Conservation (phyloP, 2,329 filamentous ascomycete genomes). For the Ustilaginoidea virens region DNA sequence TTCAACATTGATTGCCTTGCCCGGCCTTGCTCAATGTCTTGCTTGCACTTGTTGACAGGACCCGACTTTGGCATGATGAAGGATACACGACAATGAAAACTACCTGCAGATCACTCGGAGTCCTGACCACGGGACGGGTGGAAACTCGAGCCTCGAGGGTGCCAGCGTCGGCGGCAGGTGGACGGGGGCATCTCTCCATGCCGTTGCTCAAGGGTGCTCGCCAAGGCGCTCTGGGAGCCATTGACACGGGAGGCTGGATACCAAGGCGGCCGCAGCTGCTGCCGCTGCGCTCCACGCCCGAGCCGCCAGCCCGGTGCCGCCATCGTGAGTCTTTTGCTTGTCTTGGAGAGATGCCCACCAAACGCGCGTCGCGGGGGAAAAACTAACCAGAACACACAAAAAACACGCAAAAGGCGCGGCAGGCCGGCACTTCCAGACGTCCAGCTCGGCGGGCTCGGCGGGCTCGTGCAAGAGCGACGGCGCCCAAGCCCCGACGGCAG, state of each 20-base stretch:
- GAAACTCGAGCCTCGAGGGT: too few relatives aligned
- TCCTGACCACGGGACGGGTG: constrained; percentile 5
- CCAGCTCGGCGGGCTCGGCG: constrained; percentile 5
- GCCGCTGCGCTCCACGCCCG: constrained; percentile 1
- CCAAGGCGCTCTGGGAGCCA: constrained; percentile 6
- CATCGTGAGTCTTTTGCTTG: constrained; percentile 1
- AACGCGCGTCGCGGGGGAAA: too few relatives aligned
- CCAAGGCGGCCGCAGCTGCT: constrained; percentile 3
- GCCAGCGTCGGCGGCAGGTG: not conserved
- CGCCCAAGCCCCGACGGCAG: constrained; percentile 17
- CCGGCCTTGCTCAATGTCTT: not conserved
- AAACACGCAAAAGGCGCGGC: too few relatives aligned
- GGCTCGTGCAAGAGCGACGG: constrained; percentile 15
- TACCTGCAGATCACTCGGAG: constrained; percentile 8
- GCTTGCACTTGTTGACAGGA: not conserved
- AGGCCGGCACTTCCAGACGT: constrained; percentile 8
- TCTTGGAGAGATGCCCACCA: too few relatives aligned
- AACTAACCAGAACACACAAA: too few relatives aligned
- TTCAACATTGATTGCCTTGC: too few relatives aligned
- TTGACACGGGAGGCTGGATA: constrained; percentile 6
- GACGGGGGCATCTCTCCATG: constrained; percentile 6
- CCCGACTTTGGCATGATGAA: constrained; percentile 7
- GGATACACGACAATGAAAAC: constrained; percentile 8
- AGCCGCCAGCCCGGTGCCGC: not conserved
- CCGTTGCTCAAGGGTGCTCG: constrained; percentile 6